Base-by-base conservation (phyloP, 2,329 filamentous ascomycete species). In the Trichoderma atrobrunneum region DNA sequence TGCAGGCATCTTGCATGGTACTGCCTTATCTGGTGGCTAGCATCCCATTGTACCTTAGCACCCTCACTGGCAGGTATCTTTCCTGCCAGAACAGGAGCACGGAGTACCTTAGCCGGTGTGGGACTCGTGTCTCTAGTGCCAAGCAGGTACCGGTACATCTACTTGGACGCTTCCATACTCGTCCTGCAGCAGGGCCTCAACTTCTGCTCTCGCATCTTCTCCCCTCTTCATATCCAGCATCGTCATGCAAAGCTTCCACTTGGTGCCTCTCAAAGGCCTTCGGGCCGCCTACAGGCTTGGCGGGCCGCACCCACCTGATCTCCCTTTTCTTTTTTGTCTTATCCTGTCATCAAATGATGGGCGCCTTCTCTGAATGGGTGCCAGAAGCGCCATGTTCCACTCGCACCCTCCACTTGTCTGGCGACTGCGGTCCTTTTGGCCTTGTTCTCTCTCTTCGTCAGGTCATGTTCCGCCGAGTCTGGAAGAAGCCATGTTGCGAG, bases 301-400 rank as follows among this genome's bases (percentile, higher is more conserved):
- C 30, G 34, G 26, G 56, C 54, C 26, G 34, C 65, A 10, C 54
- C 56, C 56, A 28, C 65, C 28, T 54, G 5, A 26, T 62, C 28
- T 61, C 57, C 39, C 67, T 70, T 62, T 48, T 70, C 39, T 43
- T 14, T 26, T 21, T 70, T 70, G 56, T 48, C 56, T 30, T 61
- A 28, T 32, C 56, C 30, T 21, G 66, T 36, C 66, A 62, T 36
- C 28, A 54, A 70, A 39, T 70, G 56, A 54, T 24, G 66, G 51
- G 34, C 57, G 28, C 43, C 66, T 61, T n/a, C 36, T 54, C 57
- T 62, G 28, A 70, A 70, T 70, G 66, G 66, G 36, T 39, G 28
- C 60, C 28, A 54, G n/a, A 62, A 36, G 26, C 57, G 39, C 57
- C 67, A 70, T 70, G 67, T 70, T 70, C 67, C 67, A 70, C 67